Conservation (phyloP, 192 early-diverging fungal species). For the Entophlyctis helioformis region DNA sequence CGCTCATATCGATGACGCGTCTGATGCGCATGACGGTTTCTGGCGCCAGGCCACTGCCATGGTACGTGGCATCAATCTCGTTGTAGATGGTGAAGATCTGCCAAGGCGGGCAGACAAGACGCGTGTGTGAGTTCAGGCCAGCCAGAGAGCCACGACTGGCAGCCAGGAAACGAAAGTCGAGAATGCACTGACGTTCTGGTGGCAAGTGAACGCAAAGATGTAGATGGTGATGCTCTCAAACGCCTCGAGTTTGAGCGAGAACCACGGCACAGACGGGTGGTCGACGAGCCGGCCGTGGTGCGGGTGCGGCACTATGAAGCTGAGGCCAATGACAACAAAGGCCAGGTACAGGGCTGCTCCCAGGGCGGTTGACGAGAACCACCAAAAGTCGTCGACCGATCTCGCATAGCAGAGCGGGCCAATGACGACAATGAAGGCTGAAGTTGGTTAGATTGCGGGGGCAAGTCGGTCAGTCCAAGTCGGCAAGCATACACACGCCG, state of each 20-base stretch:
- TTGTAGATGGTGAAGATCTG: constrained; percentile 13
- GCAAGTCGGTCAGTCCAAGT: not conserved
- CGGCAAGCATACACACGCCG: not conserved
- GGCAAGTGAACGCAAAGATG: constrained; percentile 91
- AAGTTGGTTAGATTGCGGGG: constrained; percentile 1
- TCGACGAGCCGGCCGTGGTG: no score
- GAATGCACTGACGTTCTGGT: constrained; percentile 63
- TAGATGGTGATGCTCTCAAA: constrained; percentile 76
- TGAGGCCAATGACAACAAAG: constrained; percentile 42
- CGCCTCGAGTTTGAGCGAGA: constrained; percentile 50
- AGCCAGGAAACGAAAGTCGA: no score
- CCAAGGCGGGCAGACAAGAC: not conserved
- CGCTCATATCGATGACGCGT: constrained; percentile 51
- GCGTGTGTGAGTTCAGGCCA: not conserved
- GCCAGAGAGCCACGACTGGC: no score
- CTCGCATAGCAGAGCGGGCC: constrained; percentile 61
- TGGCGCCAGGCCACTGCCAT: no score
- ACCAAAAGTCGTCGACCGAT: constrained; percentile 67
- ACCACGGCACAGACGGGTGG: constrained; percentile 13
- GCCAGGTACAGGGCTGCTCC: constrained; percentile 63
- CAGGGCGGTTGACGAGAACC: constrained; percentile 66
- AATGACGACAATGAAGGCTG: constrained; percentile 53
- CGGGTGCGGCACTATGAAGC: not conserved
- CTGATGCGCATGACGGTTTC: constrained; percentile 57
- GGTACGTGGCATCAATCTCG: constrained; percentile 8